phyloP scores from a whole-genome alignment of 2,329 filamentous ascomycete genomes.

The Ceratocystis diversiconidia region DNA sequence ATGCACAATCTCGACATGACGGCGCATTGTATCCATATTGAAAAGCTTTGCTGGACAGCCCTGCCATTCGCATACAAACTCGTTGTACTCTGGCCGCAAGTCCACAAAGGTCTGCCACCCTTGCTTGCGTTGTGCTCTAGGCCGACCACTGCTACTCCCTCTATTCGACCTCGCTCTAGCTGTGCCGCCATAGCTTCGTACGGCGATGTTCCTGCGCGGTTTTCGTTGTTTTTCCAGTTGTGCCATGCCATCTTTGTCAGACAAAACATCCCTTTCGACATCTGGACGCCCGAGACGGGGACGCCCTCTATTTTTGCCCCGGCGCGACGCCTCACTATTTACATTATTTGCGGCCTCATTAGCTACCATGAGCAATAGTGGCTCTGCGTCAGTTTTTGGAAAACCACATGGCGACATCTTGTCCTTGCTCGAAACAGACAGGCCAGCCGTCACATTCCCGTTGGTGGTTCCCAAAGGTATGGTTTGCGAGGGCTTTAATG shows the following conservation, averaged over 20 bases:
- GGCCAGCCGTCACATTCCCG: neutral
- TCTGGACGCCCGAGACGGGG: neutral
- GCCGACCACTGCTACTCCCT: neutral
- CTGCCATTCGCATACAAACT: slow-evolving; percentile 46
- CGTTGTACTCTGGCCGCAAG: slow-evolving; percentile 32
- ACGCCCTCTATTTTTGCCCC: neutral
- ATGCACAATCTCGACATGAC: slow-evolving; percentile 41
- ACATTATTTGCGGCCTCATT: neutral
- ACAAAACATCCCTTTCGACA: neutral
- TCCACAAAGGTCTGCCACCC: slow-evolving; percentile 27
- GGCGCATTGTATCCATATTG: slow-evolving; percentile 44
- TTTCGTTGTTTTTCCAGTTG: neutral
- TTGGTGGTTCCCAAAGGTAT: neutral
- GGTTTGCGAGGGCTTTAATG: neutral
- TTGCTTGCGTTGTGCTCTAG: neutral
- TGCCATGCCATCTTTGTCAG: neutral
- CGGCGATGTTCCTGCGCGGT: neutral
- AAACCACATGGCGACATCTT: neutral
- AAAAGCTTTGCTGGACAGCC: slow-evolving; percentile 46
- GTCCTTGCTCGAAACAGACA: neutral
- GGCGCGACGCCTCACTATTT: neutral
- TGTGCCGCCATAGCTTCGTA: neutral
- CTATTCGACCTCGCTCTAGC: neutral
- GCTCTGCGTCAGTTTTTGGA: neutral
- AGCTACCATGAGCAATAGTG: neutral